A percentile compares a stretch with the other conserved stretches of the same genome.
phyloP scores from a whole-genome alignment of 306 rosid species.

The Trifolium repens region DNA sequence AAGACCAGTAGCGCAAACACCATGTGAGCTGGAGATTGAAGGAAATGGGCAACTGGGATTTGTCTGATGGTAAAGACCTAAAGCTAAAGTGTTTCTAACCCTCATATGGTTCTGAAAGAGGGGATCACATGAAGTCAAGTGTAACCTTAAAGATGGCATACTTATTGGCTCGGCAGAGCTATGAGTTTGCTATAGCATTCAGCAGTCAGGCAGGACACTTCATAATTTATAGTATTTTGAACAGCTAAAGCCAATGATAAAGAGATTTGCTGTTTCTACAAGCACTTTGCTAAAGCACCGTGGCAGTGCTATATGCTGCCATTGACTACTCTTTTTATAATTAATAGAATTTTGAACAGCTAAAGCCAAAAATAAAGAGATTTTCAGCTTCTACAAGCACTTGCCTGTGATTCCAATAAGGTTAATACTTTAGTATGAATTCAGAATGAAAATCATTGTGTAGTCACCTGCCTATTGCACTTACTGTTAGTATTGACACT shows the following conservation, averaged over 20 bases:
- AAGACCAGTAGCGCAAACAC: not conserved
- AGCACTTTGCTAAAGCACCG: conserved; percentile 5
- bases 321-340: not conserved
- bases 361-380: not conserved
- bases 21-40: not conserved
- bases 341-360: not conserved
- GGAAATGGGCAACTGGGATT: not conserved
- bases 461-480: conserved; percentile 3
- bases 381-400: conserved; percentile 9
- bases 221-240: not conserved
- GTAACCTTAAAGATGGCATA: not conserved
- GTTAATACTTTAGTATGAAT: not conserved
- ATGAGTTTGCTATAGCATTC: conserved; percentile 15
- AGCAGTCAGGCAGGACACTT: not conserved
- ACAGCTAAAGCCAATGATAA: conserved; percentile 1
- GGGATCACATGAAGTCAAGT: not conserved
- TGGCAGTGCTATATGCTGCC: not conserved
- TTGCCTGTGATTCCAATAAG: not conserved
- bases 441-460: conserved; percentile 23
- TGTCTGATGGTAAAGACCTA: not conserved
- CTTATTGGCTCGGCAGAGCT: not conserved
- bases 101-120: not conserved
- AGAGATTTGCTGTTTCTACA: not conserved
- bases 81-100: not conserved
- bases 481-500: not conserved